Evolutionary conservation across 2,329 filamentous ascomycete genomes (phyloP), one percentile per base, ranked within the genome.

Genomic region (Escovopsis sp.): DNA sequence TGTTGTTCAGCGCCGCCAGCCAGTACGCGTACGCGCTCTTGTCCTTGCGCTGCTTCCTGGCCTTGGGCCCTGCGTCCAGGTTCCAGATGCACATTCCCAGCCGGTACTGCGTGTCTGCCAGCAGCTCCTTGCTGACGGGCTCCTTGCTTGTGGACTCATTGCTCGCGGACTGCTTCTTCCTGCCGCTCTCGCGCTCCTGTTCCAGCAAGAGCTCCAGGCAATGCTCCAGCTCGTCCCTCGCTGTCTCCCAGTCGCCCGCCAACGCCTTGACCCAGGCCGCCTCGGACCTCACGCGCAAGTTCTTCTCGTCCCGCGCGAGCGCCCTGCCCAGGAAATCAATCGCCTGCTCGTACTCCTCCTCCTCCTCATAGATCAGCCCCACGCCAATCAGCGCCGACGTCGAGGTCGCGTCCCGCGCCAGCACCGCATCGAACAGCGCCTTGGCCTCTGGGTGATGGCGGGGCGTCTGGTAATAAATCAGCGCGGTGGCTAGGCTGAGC

Each of bases 261-360:
- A 93, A 67, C 9, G 86, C 83, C 50, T 81, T 84, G 42, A 90
- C 86, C 90, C 90, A 98, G 1, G 86, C 88, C 14, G 85, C 75
- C 56, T 98, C 92, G 13, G 81, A 79, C 37, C 75, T 78, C 30
- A 98, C 79, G 21, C 77, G 79, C 15, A 86, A 63, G 45, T 94
- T 94, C 10, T 64, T 62, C 2, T 68, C 62, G 49, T 94, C 84
- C 17, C 81, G 72, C 43, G 76, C 54, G 18, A 92, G 55, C 2
- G 90, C 90, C 42, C 83, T 72, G 27, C 69, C 70, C 11, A 98
- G 61, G 48, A 93, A 94, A 19, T 79, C 71, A 27, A 87, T 75
- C 0, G 92, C 90, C 48, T 84, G 70, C 32, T 72, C 66, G 48
- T 83, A 94, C 42, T 96, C 81, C 48, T 94, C 80, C 44, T 94